Evolutionary conservation across 805 yeast genomes (phyloP).

Genomic region (Debaryomyces maramus): DNA sequence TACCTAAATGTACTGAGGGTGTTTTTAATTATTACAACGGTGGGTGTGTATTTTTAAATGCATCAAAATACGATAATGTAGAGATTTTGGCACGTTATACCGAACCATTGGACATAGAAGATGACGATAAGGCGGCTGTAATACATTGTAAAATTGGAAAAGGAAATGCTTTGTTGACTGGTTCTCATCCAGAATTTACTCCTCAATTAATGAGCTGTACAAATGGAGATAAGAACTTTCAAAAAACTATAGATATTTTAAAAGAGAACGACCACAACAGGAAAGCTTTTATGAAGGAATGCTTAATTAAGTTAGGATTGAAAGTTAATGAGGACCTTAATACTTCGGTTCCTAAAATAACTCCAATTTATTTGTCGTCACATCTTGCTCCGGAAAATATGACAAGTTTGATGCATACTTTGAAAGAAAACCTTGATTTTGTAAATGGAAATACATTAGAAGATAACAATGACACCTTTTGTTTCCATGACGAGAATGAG

Average conservation of each 20-base stretch:
- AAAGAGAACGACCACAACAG: slow-evolving; percentile 48
- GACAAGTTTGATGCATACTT: slow-evolving; percentile 30
- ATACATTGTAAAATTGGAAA: slow-evolving; percentile 66
- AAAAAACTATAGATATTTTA: slow-evolving; percentile 34
- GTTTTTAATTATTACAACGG: slow-evolving; percentile 73
- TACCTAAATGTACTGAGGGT: slow-evolving; percentile 24
- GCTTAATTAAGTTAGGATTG: slow-evolving; percentile 63
- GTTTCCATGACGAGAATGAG: slow-evolving; percentile 43
- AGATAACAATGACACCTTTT: slow-evolving; percentile 58
- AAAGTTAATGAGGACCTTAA: slow-evolving; percentile 56
- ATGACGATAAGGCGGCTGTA: slow-evolving; percentile 61
- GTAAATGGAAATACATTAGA: slow-evolving; percentile 35
- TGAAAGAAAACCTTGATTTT: slow-evolving; percentile 37
- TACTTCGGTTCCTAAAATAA: slow-evolving; percentile 58
- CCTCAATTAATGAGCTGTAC: slow-evolving; percentile 48
- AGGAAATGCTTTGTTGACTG: slow-evolving; percentile 76
- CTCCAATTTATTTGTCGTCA: slow-evolving; percentile 63
- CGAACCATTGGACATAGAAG: slow-evolving; percentile 54
- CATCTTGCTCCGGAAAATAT: slow-evolving; percentile 30
- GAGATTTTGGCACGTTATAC: slow-evolving; percentile 72
- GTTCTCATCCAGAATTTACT: slow-evolving; percentile 88
- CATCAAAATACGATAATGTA: slow-evolving; percentile 57
- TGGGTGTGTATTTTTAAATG: slow-evolving; percentile 83
- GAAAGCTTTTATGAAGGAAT: slow-evolving; percentile 52
- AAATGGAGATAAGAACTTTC: slow-evolving; percentile 28